These are phyloP conservation scores for Paspalum vaginatum DNA, from an alignment of 176 grass and related monocot genomes.

Conservation along the genomic window DNA sequence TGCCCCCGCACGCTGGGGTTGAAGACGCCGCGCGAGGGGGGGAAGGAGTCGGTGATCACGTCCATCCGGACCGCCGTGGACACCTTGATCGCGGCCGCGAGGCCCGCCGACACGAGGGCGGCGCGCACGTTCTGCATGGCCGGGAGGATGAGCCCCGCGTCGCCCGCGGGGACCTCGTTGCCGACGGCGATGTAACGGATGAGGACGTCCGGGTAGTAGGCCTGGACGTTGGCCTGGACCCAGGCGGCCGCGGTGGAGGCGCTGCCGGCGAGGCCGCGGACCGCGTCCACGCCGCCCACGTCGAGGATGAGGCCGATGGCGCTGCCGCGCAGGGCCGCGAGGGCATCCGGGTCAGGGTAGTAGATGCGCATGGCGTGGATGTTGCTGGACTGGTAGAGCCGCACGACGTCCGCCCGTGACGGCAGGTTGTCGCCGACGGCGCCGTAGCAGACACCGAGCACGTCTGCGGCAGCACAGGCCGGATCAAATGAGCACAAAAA, in stretches of 20 bases:
- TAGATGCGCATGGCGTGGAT: conserved; percentile 57
- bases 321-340: conserved; percentile 45
- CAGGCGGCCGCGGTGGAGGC: conserved; percentile 18
- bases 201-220: conserved; percentile 22
- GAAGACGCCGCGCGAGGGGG: neutral
- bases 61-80: conserved; percentile 1
- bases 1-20: neutral
- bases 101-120: conserved; percentile 25
- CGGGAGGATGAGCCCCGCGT: conserved; percentile 40
- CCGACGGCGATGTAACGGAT: conserved; percentile 58
- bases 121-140: conserved; percentile 53
- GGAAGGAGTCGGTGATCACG: neutral
- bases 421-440: conserved; percentile 50
- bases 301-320: conserved; percentile 44
- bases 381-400: conserved; percentile 50
- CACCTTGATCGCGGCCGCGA: neutral
- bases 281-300: conserved; percentile 6
- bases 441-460: conserved; percentile 57
- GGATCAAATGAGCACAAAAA: neutral
- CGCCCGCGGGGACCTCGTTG: conserved; percentile 38
- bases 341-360: conserved; percentile 24
- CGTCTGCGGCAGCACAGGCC: neutral
- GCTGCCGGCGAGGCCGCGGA: conserved; percentile 27
- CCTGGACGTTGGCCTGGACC: conserved; percentile 44
- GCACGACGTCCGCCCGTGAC: conserved; percentile 36